Percentiles rank a stretch among this genome's conserved stretches.
Evolutionary conservation across 306 rosid species (phyloP).

Genomic region (Cicer pinnatifidum): DNA sequence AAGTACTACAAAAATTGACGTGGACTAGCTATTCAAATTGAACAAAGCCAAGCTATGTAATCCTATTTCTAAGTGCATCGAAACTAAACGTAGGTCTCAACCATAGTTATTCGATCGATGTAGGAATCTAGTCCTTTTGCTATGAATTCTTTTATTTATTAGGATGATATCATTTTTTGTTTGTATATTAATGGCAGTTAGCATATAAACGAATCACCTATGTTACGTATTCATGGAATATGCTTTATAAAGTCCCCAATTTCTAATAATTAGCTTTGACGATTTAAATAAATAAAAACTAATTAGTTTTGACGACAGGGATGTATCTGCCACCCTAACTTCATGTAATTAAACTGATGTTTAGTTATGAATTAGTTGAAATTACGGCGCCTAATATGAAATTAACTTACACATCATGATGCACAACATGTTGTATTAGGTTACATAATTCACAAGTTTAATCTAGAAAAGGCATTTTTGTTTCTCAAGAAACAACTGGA

Average conservation of each 20-base stretch:
- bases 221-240: constrained; percentile 33
- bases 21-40: too few relatives aligned
- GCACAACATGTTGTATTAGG: background rate
- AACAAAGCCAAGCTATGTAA: too few relatives aligned
- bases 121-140: too few relatives aligned
- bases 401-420: constrained; percentile 5
- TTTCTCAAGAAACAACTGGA: constrained; percentile 19
- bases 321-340: too few relatives aligned
- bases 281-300: too few relatives aligned
- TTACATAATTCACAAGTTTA: background rate
- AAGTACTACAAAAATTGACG: background rate
- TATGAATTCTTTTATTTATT: background rate
- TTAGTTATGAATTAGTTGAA: background rate
- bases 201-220: constrained; percentile 35
- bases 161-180: background rate
- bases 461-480: constrained; percentile 38
- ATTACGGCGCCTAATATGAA: background rate
- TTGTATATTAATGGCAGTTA: constrained; percentile 26
- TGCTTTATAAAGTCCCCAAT: constrained; percentile 23
- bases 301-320: too few relatives aligned
- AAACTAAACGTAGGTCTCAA: too few relatives aligned
- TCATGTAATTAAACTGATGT: background rate
- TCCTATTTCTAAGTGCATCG: too few relatives aligned
- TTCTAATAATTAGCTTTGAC: background rate
- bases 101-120: too few relatives aligned